Percentiles rank a stretch among this genome's conserved stretches.
Conservation (phyloP, 2,329 filamentous ascomycete genomes). For the Macrophomina pseudophaseolina region DNA sequence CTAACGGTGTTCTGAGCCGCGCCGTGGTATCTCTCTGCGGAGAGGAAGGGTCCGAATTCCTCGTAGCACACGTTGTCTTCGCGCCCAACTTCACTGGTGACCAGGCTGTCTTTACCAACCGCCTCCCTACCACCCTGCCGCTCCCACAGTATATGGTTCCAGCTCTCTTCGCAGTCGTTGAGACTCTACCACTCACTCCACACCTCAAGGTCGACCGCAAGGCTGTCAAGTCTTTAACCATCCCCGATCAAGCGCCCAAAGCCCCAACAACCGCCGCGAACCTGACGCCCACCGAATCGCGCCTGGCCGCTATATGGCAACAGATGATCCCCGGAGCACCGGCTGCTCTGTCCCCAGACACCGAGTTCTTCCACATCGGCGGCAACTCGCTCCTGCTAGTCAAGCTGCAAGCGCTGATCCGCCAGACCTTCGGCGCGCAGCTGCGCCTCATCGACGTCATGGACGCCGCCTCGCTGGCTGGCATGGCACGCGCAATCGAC, state of each 20-base stretch:
- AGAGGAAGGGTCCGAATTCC: background rate
- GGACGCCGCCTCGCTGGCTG: background rate
- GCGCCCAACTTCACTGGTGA: background rate
- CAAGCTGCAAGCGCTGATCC: background rate
- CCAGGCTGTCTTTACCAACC: too few relatives aligned
- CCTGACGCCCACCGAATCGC: conserved; percentile 2
- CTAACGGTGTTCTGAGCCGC: conserved; percentile 27
- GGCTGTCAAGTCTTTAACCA: background rate
- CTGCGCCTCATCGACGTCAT: background rate
- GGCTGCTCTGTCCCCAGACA: background rate
- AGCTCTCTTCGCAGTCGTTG: background rate
- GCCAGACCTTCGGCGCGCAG: background rate
- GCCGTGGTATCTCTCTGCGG: conserved; percentile 28
- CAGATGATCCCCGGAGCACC: background rate
- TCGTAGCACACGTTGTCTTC: conserved; percentile 26
- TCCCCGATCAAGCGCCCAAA: too few relatives aligned
- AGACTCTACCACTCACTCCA: conserved; percentile 1
- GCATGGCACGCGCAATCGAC: background rate
- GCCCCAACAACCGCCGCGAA: background rate
- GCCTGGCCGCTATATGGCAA: conserved; percentile 17
- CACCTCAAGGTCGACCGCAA: conserved; percentile 21
- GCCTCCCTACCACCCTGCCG: background rate
- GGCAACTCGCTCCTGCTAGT: conserved; percentile 25
- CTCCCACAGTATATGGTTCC: conserved; percentile 22
- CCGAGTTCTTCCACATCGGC: conserved; percentile 23